These are phyloP conservation scores for Annulohypoxylon maeteangense DNA, from an alignment of 495 filamentous ascomycete genomes.

Conservation along the genomic window DNA sequence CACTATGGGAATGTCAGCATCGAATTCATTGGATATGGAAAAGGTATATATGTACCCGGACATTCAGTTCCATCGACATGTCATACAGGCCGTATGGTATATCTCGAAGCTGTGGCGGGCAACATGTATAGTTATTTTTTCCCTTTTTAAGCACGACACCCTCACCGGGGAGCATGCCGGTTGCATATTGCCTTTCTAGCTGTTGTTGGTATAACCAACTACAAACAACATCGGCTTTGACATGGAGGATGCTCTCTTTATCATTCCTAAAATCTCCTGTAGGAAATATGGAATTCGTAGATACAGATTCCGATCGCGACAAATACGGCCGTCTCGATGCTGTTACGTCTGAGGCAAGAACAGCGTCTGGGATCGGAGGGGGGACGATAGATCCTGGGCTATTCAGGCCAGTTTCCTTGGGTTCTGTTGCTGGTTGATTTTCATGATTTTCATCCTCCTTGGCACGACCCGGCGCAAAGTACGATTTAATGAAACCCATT, in stretches of 20 bases:
- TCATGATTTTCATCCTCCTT: slow-evolving; percentile 27
- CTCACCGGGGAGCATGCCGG: slow-evolving; percentile 63
- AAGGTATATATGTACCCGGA: slow-evolving; percentile 47
- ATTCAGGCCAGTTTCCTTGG: slow-evolving; percentile 4
- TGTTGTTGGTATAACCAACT: slow-evolving; percentile 71
- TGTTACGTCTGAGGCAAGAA: slow-evolving; percentile 14
- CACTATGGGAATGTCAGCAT: slow-evolving; percentile 49
- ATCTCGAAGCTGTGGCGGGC: slow-evolving; percentile 62
- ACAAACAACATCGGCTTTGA: slow-evolving; percentile 69
- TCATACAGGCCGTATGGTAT: slow-evolving; percentile 61
- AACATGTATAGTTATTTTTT: slow-evolving; percentile 63
- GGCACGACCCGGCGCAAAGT: slow-evolving; percentile 43
- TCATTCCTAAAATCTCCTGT: slow-evolving; percentile 38
- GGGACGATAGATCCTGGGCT: background rate
- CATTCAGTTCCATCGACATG: slow-evolving; percentile 65
- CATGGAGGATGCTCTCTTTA: slow-evolving; percentile 57
- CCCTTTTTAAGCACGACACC: slow-evolving; percentile 70
- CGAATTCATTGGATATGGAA: background rate
- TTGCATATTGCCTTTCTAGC: slow-evolving; percentile 66
- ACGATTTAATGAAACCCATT: slow-evolving; percentile 48
- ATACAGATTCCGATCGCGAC: slow-evolving; percentile 30
- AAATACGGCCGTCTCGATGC: slow-evolving; percentile 17
- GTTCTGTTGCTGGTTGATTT: slow-evolving; percentile 14
- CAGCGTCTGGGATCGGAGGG: background rate
- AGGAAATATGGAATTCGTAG: slow-evolving; percentile 26